Percentiles rank a stretch among this genome's conserved stretches.
Evolutionary conservation across 495 filamentous ascomycete species (phyloP).

Genomic region (Pyrenula massariospora): DNA sequence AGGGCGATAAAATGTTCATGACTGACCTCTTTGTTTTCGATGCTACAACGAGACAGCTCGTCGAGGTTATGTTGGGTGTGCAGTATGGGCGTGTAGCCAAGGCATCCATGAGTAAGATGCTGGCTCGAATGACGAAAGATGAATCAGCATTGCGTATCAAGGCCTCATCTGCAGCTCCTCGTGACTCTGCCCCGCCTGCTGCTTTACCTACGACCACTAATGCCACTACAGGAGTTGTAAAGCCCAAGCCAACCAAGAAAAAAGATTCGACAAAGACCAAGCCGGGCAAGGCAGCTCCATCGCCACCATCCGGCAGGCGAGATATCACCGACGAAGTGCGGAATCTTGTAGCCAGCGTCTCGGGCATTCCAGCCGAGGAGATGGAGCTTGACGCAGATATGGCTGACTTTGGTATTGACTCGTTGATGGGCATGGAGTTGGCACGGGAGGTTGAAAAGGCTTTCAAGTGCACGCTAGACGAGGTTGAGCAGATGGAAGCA

Average conservation of each 20-base stretch:
- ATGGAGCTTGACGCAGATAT: constrained; percentile 19
- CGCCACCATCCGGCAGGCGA: not conserved
- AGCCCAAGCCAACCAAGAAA: constrained; percentile 3
- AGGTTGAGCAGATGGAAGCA: constrained; percentile 17
- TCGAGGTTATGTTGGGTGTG: constrained; percentile 29
- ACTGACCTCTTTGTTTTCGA: constrained; percentile 16
- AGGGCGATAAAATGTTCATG: constrained; percentile 3
- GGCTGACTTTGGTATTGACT: constrained; percentile 42
- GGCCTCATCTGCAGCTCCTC: not conserved
- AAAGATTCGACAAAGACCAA: constrained; percentile 6
- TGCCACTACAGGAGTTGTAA: not conserved
- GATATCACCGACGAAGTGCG: constrained; percentile 12
- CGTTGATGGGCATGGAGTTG: constrained; percentile 42
- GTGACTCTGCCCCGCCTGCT: not conserved
- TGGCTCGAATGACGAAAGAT: constrained; percentile 5
- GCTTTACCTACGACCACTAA: constrained; percentile 7
- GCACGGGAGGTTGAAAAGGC: constrained; percentile 24
- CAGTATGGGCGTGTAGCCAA: constrained; percentile 22
- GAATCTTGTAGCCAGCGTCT: constrained; percentile 18
- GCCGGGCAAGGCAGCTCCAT: not conserved
- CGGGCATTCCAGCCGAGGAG: constrained; percentile 20
- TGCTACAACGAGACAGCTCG: constrained; percentile 4
- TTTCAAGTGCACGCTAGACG: constrained; percentile 21
- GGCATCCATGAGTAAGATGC: constrained; percentile 18
- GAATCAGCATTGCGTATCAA: not conserved